Percentiles rank a stretch among this genome's conserved stretches.
Evolutionary conservation across 2,329 filamentous ascomycete genomes (phyloP).

Genomic region (Clarireedia hainanense): DNA sequence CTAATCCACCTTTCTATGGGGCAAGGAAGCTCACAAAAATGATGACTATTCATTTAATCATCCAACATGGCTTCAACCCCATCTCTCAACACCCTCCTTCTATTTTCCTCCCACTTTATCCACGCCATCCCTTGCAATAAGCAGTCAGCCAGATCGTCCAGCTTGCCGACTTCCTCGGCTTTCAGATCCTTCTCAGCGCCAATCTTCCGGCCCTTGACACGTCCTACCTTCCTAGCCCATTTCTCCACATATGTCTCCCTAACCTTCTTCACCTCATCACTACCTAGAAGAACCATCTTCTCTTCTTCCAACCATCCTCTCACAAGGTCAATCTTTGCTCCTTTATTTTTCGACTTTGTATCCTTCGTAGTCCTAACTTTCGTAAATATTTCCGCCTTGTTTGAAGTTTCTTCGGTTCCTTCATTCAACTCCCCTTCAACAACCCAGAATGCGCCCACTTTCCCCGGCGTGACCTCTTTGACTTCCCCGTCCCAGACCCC

Average conservation of each 20-base stretch:
- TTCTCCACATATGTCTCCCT: slow-evolving; percentile 31
- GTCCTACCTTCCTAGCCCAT: slow-evolving; percentile 23
- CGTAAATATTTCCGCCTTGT: slow-evolving; percentile 13
- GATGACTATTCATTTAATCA: not conserved
- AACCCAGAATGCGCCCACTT: slow-evolving; percentile 50
- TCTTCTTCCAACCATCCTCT: slow-evolving; percentile 39
- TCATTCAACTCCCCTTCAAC: slow-evolving; percentile 22
- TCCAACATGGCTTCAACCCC: slow-evolving; percentile 28
- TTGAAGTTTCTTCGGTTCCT: slow-evolving; percentile 22
- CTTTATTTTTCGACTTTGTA: slow-evolving; percentile 40
- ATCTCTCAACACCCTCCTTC: slow-evolving; percentile 27
- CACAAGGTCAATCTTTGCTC: slow-evolving; percentile 56
- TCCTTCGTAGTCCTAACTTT: slow-evolving; percentile 35
- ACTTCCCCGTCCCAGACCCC: slow-evolving; percentile 38
- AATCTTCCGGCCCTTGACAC: slow-evolving; percentile 23
- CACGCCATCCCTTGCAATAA: slow-evolving; percentile 71
- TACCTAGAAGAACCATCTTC: slow-evolving; percentile 24
- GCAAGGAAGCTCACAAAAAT: no score
- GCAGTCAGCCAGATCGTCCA: slow-evolving; percentile 77
- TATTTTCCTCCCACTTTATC: slow-evolving; percentile 65
- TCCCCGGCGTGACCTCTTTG: slow-evolving; percentile 43
- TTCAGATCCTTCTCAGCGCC: slow-evolving; percentile 6
- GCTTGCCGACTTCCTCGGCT: slow-evolving; percentile 41
- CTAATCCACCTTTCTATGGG: no score
- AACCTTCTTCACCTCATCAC: slow-evolving; percentile 30